Percentiles rank a stretch among this genome's conserved stretches.
These are phyloP conservation scores for Nectriaceae sp. DNA, from an alignment of 2,329 filamentous ascomycete species.

Conservation along the genomic window DNA sequence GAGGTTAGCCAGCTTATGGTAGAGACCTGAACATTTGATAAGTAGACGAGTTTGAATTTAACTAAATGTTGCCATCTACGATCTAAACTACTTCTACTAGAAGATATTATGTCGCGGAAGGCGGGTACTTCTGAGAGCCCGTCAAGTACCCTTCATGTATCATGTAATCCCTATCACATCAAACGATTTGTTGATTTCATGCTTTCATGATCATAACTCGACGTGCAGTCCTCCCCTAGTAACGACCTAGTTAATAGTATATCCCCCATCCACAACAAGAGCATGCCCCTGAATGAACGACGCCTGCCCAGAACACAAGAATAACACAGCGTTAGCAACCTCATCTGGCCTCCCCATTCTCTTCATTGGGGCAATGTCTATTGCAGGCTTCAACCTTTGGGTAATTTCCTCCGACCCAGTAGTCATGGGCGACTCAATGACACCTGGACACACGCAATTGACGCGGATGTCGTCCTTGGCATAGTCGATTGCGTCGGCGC, in stretches of 20 bases:
- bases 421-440: conserved; percentile 56
- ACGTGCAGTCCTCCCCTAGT: too few relatives aligned
- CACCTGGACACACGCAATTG: conserved; percentile 67
- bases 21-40: not conserved
- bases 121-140: too few relatives aligned
- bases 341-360: conserved; percentile 53
- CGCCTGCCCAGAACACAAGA: conserved; percentile 49
- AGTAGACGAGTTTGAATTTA: too few relatives aligned
- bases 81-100: too few relatives aligned
- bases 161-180: too few relatives aligned
- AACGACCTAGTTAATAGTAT: conserved; percentile 48
- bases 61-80: too few relatives aligned
- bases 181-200: too few relatives aligned
- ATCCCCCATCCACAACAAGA: conserved; percentile 55
- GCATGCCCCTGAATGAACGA: conserved; percentile 55
- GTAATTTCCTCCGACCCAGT: conserved; percentile 40
- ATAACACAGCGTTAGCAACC: conserved; percentile 50
- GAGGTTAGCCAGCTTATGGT: conserved; percentile 4
- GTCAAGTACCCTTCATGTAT: too few relatives aligned
- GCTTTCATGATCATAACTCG: too few relatives aligned
- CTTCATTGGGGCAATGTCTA: conserved; percentile 50
- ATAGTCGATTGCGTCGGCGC: conserved; percentile 58
- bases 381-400: conserved; percentile 40
- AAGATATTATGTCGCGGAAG: too few relatives aligned
- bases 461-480: conserved; percentile 42